A percentile compares a stretch with the other conserved stretches of the same genome.
phyloP scores from a whole-genome alignment of 2,329 filamentous ascomycete species.

The Laburnicola sp. region DNA sequence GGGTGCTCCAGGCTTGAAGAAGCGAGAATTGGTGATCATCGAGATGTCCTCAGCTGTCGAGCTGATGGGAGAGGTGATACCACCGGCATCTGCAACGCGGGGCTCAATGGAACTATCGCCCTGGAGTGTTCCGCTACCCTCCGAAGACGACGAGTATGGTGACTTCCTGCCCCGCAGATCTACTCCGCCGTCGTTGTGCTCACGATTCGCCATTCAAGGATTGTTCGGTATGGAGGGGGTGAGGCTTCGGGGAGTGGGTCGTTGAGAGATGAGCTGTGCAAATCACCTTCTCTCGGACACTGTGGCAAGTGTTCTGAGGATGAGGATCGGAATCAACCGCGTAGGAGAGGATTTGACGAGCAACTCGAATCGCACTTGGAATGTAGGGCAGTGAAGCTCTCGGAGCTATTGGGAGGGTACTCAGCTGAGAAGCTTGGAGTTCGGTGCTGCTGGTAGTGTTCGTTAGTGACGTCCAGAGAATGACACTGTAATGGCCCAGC shows the following conservation, averaged over 20 bases:
- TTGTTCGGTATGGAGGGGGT: too few species aligned
- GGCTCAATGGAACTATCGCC: conserved; percentile 2
- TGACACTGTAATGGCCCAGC: not conserved
- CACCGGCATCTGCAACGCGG: not conserved
- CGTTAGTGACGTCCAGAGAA: not conserved
- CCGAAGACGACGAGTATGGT: conserved; percentile 5
- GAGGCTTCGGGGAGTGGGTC: too few species aligned
- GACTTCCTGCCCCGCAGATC: not conserved
- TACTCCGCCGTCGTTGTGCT: not conserved
- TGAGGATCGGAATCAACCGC: too few species aligned
- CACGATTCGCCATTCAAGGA: conserved; percentile 6
- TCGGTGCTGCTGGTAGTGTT: too few species aligned
- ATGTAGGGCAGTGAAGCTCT: too few species aligned
- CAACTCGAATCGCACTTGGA: too few species aligned
- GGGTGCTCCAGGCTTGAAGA: not conserved
- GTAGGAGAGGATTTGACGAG: too few species aligned
- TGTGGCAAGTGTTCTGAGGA: too few species aligned
- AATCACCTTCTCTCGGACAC: too few species aligned
- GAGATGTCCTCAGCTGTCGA: not conserved
- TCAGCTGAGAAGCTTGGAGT: too few species aligned
- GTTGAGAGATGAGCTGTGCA: too few species aligned
- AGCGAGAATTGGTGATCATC: not conserved
- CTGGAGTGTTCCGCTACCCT: conserved; percentile 8
- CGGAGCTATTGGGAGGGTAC: too few species aligned
- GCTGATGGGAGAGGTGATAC: not conserved